Percentiles rank a stretch among this genome's conserved stretches.
Conservation (phyloP, 2,329 filamentous ascomycete species). For the Periglandula ipomoeae region DNA sequence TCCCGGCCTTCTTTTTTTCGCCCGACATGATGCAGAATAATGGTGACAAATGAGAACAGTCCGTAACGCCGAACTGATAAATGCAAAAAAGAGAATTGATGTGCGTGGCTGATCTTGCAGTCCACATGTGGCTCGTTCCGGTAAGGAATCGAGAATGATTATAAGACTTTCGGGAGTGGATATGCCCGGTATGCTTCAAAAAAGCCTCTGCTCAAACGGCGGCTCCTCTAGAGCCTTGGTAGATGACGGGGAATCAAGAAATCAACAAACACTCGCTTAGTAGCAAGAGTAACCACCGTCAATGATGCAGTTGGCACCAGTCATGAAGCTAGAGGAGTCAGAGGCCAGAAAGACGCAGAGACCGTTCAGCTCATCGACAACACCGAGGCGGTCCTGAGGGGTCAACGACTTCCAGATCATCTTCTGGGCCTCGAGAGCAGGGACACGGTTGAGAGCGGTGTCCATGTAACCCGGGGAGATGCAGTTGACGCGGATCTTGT, state of each 20-base stretch:
- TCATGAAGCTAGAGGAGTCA: conserved; percentile 68
- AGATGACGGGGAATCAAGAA: background rate
- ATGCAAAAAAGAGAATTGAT: background rate
- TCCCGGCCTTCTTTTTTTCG: background rate
- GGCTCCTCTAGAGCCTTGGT: background rate
- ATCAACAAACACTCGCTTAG: conserved; percentile 24
- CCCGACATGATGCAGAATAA: background rate
- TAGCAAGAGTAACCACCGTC: conserved; percentile 62
- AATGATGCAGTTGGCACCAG: conserved; percentile 62
- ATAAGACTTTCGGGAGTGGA: background rate
- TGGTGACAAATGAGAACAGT: background rate
- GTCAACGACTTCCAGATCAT: conserved; percentile 69
- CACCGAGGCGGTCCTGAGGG: conserved; percentile 63
- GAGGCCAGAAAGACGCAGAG: conserved; percentile 68
- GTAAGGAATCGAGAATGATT: background rate
- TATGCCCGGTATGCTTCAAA: too few relatives aligned
- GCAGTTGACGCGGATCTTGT: conserved; percentile 73
- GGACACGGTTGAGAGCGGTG: conserved; percentile 70
- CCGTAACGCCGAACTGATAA: conserved; percentile 2
- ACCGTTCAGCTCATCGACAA: conserved; percentile 68
- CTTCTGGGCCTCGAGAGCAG: conserved; percentile 71
- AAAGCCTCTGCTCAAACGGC: background rate
- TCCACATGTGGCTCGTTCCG: background rate
- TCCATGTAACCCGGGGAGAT: conserved; percentile 85
- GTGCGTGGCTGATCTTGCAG: background rate